Conservation (phyloP, 208 protist genomes). For the Leptomonas pyrrhocoris region DNA sequence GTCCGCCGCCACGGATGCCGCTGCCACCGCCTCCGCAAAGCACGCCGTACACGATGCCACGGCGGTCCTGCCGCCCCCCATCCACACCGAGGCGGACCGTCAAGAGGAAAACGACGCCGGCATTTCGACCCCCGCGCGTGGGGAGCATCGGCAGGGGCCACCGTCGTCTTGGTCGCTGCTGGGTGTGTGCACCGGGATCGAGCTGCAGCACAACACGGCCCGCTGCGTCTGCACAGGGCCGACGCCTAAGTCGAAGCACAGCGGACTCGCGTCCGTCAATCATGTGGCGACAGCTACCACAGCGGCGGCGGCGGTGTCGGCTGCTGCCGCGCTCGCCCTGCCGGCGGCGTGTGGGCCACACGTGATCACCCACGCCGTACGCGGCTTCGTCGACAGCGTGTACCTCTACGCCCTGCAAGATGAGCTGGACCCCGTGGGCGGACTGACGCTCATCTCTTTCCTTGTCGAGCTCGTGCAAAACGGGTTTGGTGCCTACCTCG, state of each 20-base stretch:
- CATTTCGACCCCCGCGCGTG: background rate
- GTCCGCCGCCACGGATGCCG: background rate
- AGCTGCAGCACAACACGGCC: slow-evolving; percentile 13
- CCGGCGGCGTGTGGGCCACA: slow-evolving; percentile 35
- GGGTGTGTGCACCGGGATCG: slow-evolving; percentile 22
- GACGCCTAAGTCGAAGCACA: slow-evolving; percentile 9
- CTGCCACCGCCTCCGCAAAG: background rate
- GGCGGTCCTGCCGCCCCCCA: background rate
- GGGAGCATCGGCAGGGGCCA: slow-evolving; percentile 7
- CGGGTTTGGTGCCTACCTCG: slow-evolving; percentile 35
- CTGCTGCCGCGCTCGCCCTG: slow-evolving; percentile 18
- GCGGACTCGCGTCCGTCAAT: background rate
- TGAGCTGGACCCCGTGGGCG: slow-evolving; percentile 21
- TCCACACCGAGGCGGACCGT: background rate
- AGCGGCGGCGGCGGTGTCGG: background rate
- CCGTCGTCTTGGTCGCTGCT: slow-evolving; percentile 17
- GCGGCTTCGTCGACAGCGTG: slow-evolving; percentile 29
- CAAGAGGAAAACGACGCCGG: background rate
- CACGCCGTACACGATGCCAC: background rate
- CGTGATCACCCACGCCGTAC: slow-evolving; percentile 41
- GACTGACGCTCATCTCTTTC: slow-evolving; percentile 30
- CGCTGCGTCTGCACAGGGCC: slow-evolving; percentile 10
- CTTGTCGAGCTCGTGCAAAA: slow-evolving; percentile 40
- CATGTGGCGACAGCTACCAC: background rate
- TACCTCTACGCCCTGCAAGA: slow-evolving; percentile 36